phyloP scores from a whole-genome alignment of 2,329 filamentous ascomycete genomes.

The Apiospora rasikravindrae region DNA sequence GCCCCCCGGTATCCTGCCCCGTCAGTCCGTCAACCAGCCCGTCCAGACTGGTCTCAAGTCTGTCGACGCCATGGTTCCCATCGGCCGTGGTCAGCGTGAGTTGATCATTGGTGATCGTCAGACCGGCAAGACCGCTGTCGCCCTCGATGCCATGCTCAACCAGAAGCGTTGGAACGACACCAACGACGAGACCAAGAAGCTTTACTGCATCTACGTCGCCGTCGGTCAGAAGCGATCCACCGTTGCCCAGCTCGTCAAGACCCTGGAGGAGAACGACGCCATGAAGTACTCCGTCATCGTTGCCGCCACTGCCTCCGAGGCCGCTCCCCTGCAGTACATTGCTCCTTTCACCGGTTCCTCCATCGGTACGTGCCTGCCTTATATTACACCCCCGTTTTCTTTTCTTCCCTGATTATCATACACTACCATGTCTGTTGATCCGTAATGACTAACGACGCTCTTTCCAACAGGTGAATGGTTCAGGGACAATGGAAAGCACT shows the following conservation, averaged over 20 bases:
- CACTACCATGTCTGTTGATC: not conserved
- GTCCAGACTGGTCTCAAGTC: slow-evolving; percentile 99
- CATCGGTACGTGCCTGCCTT: slow-evolving; percentile 23
- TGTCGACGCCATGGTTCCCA: slow-evolving; percentile 99
- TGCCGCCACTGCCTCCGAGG: slow-evolving; percentile 96
- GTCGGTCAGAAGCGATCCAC: slow-evolving; percentile 99
- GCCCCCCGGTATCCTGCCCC: slow-evolving; percentile 95
- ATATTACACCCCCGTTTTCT: not conserved
- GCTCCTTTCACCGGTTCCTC: slow-evolving; percentile 83
- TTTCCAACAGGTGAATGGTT: slow-evolving; percentile 72
- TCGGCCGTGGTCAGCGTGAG: slow-evolving; percentile 99
- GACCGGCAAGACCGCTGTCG: slow-evolving; percentile 99
- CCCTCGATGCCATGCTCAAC: slow-evolving; percentile 97
- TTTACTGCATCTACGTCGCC: slow-evolving; percentile 99
- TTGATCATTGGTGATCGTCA: slow-evolving; percentile 99
- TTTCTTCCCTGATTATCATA: not conserved
- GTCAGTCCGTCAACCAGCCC: slow-evolving; percentile 95
- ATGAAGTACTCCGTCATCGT: slow-evolving; percentile 98
- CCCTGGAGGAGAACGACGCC: slow-evolving; percentile 98
- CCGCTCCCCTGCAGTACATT: slow-evolving; percentile 91
- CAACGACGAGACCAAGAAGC: slow-evolving; percentile 94
- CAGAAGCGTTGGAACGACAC: slow-evolving; percentile 96
- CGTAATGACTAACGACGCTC: slow-evolving; percentile 6
- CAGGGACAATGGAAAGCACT: slow-evolving; percentile 84
- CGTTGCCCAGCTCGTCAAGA: slow-evolving; percentile 99